Percentiles rank a stretch among this genome's conserved stretches.
phyloP scores from a whole-genome alignment of 768 basidiomycete species.

The Calocybe gangraenosa region DNA sequence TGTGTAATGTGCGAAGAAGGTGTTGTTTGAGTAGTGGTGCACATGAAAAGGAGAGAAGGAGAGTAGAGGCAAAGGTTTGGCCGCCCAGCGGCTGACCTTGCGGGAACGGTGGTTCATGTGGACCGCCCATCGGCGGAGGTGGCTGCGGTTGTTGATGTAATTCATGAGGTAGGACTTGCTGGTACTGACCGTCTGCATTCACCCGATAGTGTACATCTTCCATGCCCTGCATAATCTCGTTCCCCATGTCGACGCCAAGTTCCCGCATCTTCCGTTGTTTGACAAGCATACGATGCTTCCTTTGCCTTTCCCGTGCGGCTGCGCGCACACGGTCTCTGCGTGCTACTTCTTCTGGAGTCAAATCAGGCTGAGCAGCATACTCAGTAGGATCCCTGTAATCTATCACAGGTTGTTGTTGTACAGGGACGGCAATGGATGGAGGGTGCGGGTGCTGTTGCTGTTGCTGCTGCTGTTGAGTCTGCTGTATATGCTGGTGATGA shows the following conservation, averaged over 20 bases:
- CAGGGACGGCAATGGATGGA: slow-evolving; percentile 7
- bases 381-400: slow-evolving; percentile 13
- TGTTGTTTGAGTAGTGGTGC: slow-evolving; percentile 73
- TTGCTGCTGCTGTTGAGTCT: slow-evolving; percentile 14
- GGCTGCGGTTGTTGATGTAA: slow-evolving; percentile 38
- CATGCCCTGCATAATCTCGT: slow-evolving; percentile 60
- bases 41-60: slow-evolving; percentile 73
- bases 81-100: slow-evolving; percentile 55
- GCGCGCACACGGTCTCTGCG: slow-evolving; percentile 70
- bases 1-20: slow-evolving; percentile 63
- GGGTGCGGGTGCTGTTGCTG: slow-evolving; percentile 24
- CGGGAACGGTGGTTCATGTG: slow-evolving; percentile 60
- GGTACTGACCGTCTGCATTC: slow-evolving; percentile 41
- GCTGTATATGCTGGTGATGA: slow-evolving; percentile 23
- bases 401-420: slow-evolving; percentile 19
- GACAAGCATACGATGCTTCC: slow-evolving; percentile 75
- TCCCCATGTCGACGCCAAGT: slow-evolving; percentile 78
- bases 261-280: slow-evolving; percentile 81
- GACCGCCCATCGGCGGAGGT: slow-evolving; percentile 23
- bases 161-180: slow-evolving; percentile 40
- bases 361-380: slow-evolving; percentile 20
- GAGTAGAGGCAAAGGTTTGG: slow-evolving; percentile 75
- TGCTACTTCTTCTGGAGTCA: slow-evolving; percentile 61
- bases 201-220: slow-evolving; percentile 68
- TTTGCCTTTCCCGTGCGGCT: slow-evolving; percentile 75